phyloP scores from a whole-genome alignment of 306 rosid genomes.

The Lathyrus sativus region DNA sequence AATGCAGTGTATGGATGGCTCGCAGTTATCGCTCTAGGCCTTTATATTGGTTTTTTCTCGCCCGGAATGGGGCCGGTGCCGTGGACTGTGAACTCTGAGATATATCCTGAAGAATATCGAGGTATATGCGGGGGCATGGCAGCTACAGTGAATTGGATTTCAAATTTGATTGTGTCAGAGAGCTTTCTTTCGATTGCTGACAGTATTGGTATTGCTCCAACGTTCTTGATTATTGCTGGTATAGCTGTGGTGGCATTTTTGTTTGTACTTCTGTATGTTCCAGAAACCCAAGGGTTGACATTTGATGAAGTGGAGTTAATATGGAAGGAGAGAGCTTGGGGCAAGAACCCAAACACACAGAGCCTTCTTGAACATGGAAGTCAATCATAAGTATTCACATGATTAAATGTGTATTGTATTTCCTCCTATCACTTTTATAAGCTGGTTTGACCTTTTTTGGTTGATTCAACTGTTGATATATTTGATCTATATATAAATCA shows the following conservation, averaged over 20 bases:
- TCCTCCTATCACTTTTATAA: too few species aligned
- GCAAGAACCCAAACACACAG: slow-evolving; percentile 54
- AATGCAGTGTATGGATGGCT: slow-evolving; percentile 61
- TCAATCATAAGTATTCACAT: slow-evolving; percentile 38
- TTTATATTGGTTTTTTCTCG: slow-evolving; percentile 72
- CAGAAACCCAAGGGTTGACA: slow-evolving; percentile 90
- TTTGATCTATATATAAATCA: too few species aligned
- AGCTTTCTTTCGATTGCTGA: slow-evolving; percentile 72
- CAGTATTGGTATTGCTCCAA: slow-evolving; percentile 60
- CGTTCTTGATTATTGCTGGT: slow-evolving; percentile 70
- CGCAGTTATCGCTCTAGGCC: slow-evolving; percentile 65
- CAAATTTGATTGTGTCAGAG: slow-evolving; percentile 88
- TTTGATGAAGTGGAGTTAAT: slow-evolving; percentile 89
- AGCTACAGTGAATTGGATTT: slow-evolving; percentile 83
- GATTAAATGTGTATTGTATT: neutral
- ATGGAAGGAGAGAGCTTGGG: slow-evolving; percentile 92
- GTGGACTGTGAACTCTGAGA: slow-evolving; percentile 91
- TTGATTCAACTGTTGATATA: too few species aligned
- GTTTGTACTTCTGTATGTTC: slow-evolving; percentile 64
- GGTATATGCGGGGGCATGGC: slow-evolving; percentile 93
- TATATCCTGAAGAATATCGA: slow-evolving; percentile 86
- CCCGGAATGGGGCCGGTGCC: slow-evolving; percentile 99
- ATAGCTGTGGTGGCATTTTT: slow-evolving; percentile 67
- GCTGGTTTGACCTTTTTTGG: too few species aligned
- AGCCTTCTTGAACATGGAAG: slow-evolving; percentile 61